Evolutionary conservation across 305 asterid species (phyloP).

Genomic region (Solanum hybrid): DNA sequence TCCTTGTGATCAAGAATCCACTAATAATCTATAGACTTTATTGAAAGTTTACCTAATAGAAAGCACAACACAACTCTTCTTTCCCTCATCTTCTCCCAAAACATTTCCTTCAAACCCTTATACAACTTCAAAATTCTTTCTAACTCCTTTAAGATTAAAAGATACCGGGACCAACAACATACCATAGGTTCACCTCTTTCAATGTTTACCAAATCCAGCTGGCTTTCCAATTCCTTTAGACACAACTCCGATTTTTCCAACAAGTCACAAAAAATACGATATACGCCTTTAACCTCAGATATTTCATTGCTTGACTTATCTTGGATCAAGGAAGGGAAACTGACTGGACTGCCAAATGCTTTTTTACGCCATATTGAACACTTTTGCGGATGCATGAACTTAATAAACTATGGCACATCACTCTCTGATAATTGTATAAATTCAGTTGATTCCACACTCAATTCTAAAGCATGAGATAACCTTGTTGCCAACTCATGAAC

Average conservation of each 20-base stretch:
- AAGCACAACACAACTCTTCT: constrained; percentile 9
- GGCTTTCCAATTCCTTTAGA: constrained; percentile 40
- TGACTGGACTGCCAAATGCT: too few relatives aligned
- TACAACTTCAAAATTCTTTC: constrained; percentile 40
- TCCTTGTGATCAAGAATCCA: constrained; percentile 71
- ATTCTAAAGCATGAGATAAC: too few relatives aligned
- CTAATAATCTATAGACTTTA: constrained; percentile 42
- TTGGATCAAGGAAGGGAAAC: background rate
- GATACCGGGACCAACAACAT: constrained; percentile 42
- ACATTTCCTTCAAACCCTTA: constrained; percentile 42
- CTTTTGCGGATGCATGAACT: too few relatives aligned
- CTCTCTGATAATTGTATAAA: too few relatives aligned
- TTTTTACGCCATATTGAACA: too few relatives aligned
- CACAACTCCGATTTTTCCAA: constrained; percentile 36
- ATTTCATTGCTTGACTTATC: background rate
- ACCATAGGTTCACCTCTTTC: constrained; percentile 14
- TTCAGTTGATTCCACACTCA: too few relatives aligned
- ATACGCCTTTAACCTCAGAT: constrained; percentile 15
- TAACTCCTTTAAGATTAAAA: constrained; percentile 51
- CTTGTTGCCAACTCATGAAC: too few relatives aligned
- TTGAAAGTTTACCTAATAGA: constrained; percentile 45
- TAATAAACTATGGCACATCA: too few relatives aligned
- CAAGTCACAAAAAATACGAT: constrained; percentile 27
- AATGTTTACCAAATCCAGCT: constrained; percentile 14
- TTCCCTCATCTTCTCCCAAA: constrained; percentile 42